Evolutionary conservation across 2,329 filamentous ascomycete genomes (phyloP), one percentile per base, ranked within the genome.

Genomic region (Pseudogymnoascus sp.): DNA sequence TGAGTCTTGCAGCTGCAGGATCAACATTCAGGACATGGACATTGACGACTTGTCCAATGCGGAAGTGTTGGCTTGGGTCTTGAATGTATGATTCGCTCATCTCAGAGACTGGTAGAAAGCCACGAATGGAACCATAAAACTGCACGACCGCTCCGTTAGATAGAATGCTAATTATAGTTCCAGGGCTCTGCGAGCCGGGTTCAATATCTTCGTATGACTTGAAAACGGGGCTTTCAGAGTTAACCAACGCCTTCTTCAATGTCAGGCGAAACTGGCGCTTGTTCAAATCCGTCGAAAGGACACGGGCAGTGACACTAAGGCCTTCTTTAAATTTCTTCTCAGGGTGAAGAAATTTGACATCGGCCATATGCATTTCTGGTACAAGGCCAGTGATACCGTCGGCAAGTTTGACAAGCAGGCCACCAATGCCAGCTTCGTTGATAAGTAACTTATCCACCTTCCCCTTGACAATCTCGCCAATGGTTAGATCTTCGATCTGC

Each of bases 61-160:
- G 86, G 78, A 99, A 99, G 74, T 97, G 92, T 70, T 95, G 86
- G 50, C 84, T 84, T 4, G 94, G 92, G 70, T 97, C 89, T 67
- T 88, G 84, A 69, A 99, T 97, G 71, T 88, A 97, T 9, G 92
- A 92, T 73, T 99, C 94, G 72, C 94, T 97, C 94, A 99, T 99
- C 75, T 99, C 93, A 1, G 90, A 90, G 0, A 96, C 87, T 1
- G 94, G 94, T 61, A 99, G 80, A 77, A 95, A 99, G 7, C 89
- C 95, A 66, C 85, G 84, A 17, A 99, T 79, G 7, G 80, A 76
- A 15, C 91, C 91, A 70, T 95, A 99, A 75, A 97, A 99, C 71
- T 96, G 91, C 60, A 99, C 88, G 15, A 93, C 84, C 9, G 94
- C 94, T 63, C 94, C 94, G 60, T 85, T 84, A 3, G 83, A 76